Conservation (phyloP, 2,329 filamentous ascomycete species). For the Rutstroemia sp. region DNA sequence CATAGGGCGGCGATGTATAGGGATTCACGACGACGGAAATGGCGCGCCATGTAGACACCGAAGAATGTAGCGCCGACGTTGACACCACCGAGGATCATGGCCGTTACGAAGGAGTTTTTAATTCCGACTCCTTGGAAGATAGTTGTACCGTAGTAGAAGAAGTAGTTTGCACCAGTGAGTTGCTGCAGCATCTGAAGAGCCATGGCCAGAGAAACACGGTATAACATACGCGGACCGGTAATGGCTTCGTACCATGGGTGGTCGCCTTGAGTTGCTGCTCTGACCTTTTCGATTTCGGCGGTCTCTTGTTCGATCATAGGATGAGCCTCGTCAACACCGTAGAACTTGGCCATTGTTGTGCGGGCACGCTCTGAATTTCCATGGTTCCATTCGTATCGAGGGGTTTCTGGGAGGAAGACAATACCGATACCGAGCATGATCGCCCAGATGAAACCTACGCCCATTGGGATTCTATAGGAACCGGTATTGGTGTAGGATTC, state of each 20-base stretch:
- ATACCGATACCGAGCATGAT: conserved; percentile 46
- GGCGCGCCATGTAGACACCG: conserved; percentile 57
- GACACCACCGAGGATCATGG: conserved; percentile 61
- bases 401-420: conserved; percentile 47
- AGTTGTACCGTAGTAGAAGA: conserved; percentile 59
- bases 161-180: conserved; percentile 57
- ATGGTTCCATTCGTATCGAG: conserved; percentile 46
- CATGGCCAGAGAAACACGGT: conserved; percentile 58
- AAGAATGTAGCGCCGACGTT: conserved; percentile 55
- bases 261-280: conserved; percentile 38
- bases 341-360: conserved; percentile 45
- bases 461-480: conserved; percentile 58
- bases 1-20: conserved; percentile 59
- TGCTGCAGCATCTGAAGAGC: conserved; percentile 60
- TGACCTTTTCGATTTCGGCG: conserved; percentile 41
- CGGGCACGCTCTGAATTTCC: conserved; percentile 42
- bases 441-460: conserved; percentile 45
- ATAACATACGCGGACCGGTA: conserved; percentile 49
- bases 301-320: conserved; percentile 43
- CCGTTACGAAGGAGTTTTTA: conserved; percentile 59
- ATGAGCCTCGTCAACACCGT: conserved; percentile 38
- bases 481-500: conserved; percentile 31
- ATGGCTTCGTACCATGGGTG: conserved; percentile 61
- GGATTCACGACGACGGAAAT: conserved; percentile 59
- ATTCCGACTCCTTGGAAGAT: conserved; percentile 56